Conservation (phyloP, 495 filamentous ascomycete genomes). For the Saxispiralis lemnorum region DNA sequence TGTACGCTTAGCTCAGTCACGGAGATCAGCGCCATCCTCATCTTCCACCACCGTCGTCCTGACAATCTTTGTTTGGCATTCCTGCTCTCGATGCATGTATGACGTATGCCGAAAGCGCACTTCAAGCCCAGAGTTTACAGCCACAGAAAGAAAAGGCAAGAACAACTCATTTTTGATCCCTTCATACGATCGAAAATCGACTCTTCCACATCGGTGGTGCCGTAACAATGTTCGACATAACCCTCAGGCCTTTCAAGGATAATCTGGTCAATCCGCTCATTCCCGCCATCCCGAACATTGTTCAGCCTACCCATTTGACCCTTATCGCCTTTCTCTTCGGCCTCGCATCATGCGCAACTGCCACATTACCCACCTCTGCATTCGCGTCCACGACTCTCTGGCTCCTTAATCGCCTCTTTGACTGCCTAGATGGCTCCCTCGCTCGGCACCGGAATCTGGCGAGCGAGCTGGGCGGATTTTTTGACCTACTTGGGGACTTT, state of each 20-base stretch:
- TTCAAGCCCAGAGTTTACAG: no score
- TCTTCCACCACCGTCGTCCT: no score
- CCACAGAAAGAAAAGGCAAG: no score
- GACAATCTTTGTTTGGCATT: no score
- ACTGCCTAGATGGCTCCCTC: slow-evolving; percentile 22
- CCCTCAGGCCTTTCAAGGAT: slow-evolving; percentile 20
- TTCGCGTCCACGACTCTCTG: slow-evolving; percentile 12
- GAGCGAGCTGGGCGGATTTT: slow-evolving; percentile 22
- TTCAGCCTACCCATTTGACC: slow-evolving; percentile 17
- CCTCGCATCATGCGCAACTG: slow-evolving; percentile 7
- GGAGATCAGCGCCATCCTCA: no score
- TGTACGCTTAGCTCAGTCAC: no score
- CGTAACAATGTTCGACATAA: slow-evolving; percentile 10
- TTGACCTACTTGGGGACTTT: slow-evolving; percentile 23
- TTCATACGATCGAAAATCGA: no score
- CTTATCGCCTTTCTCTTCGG: slow-evolving; percentile 16
- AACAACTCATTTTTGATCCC: no score
- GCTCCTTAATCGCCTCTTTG: slow-evolving; percentile 20
- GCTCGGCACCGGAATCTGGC: slow-evolving; percentile 16
- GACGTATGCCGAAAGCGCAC: no score
- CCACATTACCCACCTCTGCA: neutral
- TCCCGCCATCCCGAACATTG: slow-evolving; percentile 10
- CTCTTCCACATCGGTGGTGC: no score
- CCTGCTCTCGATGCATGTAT: no score
- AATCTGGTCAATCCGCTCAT: slow-evolving; percentile 13